A percentile compares a stretch with the other conserved stretches of the same genome.
phyloP scores from a whole-genome alignment of 495 filamentous ascomycete genomes.

The Sphaerosporella brunnea region DNA sequence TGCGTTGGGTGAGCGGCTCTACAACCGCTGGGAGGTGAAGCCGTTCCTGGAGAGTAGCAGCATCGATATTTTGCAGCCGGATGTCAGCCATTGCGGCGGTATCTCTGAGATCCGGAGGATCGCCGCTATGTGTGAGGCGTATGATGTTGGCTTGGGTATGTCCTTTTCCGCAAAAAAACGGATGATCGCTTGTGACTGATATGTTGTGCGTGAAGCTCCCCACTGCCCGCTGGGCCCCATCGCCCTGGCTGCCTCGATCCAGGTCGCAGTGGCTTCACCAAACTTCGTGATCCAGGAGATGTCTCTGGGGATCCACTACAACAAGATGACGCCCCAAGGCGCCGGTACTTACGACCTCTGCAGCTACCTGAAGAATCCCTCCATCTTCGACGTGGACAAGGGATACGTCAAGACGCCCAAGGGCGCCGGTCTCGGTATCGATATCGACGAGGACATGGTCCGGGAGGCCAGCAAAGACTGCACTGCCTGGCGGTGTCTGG shows the following conservation, averaged over 20 bases:
- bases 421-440: slow-evolving; percentile 54
- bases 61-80: slow-evolving; percentile 60
- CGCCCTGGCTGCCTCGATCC: slow-evolving; percentile 54
- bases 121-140: slow-evolving; percentile 56
- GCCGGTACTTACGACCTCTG: slow-evolving; percentile 46
- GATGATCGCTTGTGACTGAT: background rate
- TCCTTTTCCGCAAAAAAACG: background rate
- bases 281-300: slow-evolving; percentile 75
- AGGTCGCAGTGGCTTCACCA: slow-evolving; percentile 43
- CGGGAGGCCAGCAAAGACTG: slow-evolving; percentile 36
- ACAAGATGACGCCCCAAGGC: slow-evolving; percentile 33
- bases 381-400: slow-evolving; percentile 44
- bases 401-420: slow-evolving; percentile 47
- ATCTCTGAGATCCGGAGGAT: slow-evolving; percentile 57
- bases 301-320: slow-evolving; percentile 67
- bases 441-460: slow-evolving; percentile 53
- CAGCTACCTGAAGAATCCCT: slow-evolving; percentile 45
- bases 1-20: slow-evolving; percentile 58
- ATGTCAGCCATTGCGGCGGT: slow-evolving; percentile 59
- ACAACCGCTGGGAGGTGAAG: slow-evolving; percentile 59
- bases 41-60: slow-evolving; percentile 50
- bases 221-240: slow-evolving; percentile 67
- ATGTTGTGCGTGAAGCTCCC: slow-evolving; percentile 32
- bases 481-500: slow-evolving; percentile 40
- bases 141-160: slow-evolving; percentile 46